phyloP scores from a whole-genome alignment of 1,284 basidiomycete species.

The Naganishia albida region DNA sequence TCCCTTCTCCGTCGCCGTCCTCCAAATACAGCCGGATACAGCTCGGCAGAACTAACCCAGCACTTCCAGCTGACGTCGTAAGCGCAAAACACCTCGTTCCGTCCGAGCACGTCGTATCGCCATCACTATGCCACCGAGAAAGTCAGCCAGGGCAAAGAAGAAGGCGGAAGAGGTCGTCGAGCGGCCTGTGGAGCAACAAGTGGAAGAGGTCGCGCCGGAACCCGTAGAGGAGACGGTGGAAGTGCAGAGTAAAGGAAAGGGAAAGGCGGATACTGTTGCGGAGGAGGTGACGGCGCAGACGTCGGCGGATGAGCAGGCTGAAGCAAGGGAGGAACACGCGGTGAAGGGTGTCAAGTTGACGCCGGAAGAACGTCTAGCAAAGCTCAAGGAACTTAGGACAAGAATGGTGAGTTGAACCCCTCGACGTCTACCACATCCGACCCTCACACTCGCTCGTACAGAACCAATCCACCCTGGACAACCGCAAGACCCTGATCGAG shows the following conservation, averaged over 20 bases:
- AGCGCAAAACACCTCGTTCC: not conserved
- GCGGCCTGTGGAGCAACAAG: not conserved
- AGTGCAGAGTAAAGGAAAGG: conserved; percentile 36
- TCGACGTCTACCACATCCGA: not conserved
- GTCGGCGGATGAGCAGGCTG: conserved; percentile 19
- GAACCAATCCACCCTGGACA: conserved; percentile 74
- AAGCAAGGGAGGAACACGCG: conserved; percentile 30
- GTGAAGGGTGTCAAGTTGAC: conserved; percentile 50
- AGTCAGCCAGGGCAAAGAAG: conserved; percentile 10
- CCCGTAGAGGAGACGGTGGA: conserved; percentile 7
- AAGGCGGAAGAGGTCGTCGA: conserved; percentile 2
- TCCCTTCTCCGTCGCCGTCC: no score
- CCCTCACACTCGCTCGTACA: conserved; percentile 46
- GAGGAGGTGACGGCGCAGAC: conserved; percentile 28
- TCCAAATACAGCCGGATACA: no score
- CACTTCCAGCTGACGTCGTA: no score
- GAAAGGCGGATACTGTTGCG: conserved; percentile 31
- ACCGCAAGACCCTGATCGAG: conserved; percentile 77
- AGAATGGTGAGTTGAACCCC: conserved; percentile 66
- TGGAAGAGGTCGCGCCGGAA: not conserved
- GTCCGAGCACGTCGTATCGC: not conserved
- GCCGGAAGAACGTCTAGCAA: conserved; percentile 73
- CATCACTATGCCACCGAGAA: conserved; percentile 17
- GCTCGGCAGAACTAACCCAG: no score
- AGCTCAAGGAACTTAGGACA: conserved; percentile 70